Percentiles rank a stretch among this genome's conserved stretches.
phyloP scores from a whole-genome alignment of 2,329 filamentous ascomycete species.

The Onygenales sp. region DNA sequence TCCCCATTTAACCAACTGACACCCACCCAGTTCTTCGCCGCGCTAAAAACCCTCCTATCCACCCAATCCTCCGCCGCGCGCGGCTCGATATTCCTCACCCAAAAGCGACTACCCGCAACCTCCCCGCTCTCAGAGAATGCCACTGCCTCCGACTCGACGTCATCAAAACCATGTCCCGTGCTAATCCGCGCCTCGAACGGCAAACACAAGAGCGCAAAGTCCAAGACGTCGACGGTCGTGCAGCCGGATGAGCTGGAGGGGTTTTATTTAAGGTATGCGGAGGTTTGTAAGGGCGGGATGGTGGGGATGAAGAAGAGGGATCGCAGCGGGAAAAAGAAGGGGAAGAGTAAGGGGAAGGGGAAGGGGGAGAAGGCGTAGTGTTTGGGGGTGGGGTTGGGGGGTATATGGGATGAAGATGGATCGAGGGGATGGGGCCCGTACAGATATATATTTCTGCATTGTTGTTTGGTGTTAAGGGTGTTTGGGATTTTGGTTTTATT shows the following conservation, averaged over 20 bases:
- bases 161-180: constrained; percentile 54
- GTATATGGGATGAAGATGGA: neutral
- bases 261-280: constrained; percentile 80
- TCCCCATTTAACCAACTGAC: neutral
- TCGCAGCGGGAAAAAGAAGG: constrained; percentile 73
- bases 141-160: constrained; percentile 47
- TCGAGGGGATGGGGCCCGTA: neutral
- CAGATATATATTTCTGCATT: neutral
- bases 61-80: constrained; percentile 29
- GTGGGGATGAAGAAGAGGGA: constrained; percentile 83
- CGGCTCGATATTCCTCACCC: constrained; percentile 36
- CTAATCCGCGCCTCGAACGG: constrained; percentile 80
- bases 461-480: too few relatives aligned
- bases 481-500: neutral
- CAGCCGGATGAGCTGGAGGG: constrained; percentile 62
- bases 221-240: constrained; percentile 78
- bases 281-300: constrained; percentile 86
- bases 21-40: constrained; percentile 31
- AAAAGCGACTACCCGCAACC: constrained; percentile 27
- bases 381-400: neutral
- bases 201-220: constrained; percentile 53
- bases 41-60: constrained; percentile 29
- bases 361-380: constrained; percentile 28
- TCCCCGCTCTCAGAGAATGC: constrained; percentile 30
- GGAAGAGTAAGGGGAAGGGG: constrained; percentile 61